phyloP scores from a whole-genome alignment of 768 basidiomycete species.

The Lactarius hengduanensis region DNA sequence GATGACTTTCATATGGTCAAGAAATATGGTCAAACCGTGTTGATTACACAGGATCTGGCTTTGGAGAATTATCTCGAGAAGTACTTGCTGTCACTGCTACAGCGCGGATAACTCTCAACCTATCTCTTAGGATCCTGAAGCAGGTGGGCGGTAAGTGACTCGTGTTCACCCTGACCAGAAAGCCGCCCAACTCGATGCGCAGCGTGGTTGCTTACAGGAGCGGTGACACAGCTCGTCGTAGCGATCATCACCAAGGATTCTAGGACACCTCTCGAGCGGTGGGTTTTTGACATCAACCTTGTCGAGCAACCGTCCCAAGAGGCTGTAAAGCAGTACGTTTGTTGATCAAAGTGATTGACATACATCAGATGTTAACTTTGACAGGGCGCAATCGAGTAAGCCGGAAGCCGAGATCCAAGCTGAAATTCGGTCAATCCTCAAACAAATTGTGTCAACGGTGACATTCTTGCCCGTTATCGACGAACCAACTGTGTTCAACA shows the following conservation, averaged over 20 bases:
- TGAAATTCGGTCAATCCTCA: slow-evolving; percentile 96
- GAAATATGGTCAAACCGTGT: slow-evolving; percentile 95
- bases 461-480: slow-evolving; percentile 96
- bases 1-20: slow-evolving; percentile 99
- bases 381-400: slow-evolving; percentile 52
- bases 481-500: slow-evolving; percentile 95
- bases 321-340: slow-evolving; percentile 44
- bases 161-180: neutral
- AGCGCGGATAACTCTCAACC: slow-evolving; percentile 10
- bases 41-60: slow-evolving; percentile 91
- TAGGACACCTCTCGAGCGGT: slow-evolving; percentile 87
- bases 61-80: slow-evolving; percentile 91
- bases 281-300: slow-evolving; percentile 96
- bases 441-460: slow-evolving; percentile 96
- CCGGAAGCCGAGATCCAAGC: slow-evolving; percentile 90
- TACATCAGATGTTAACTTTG: slow-evolving; percentile 17
- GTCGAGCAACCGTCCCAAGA: slow-evolving; percentile 59
- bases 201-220: slow-evolving; percentile 95
- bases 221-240: slow-evolving; percentile 91
- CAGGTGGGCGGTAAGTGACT: slow-evolving; percentile 82
- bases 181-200: slow-evolving; percentile 17
- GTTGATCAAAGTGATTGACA: slow-evolving; percentile 15
- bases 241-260: slow-evolving; percentile 97
- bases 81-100: slow-evolving; percentile 38
- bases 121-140: slow-evolving; percentile 66